Evolutionary conservation across 768 basidiomycete genomes (phyloP).

Genomic region (Tylopilus felleus): DNA sequence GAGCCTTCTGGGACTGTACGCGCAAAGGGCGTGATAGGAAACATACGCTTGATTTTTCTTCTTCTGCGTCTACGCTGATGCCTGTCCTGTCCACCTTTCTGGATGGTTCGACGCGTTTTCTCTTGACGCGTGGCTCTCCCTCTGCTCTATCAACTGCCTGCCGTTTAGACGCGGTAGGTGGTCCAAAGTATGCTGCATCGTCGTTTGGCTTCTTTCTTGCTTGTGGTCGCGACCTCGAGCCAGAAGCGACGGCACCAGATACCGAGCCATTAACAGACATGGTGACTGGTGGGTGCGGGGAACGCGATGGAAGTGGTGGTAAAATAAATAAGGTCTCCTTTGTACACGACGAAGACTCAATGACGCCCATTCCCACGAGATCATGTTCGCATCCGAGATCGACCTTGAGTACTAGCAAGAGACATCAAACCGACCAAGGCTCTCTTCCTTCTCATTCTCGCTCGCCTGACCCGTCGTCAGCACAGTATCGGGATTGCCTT

Average conservation of each 20-base stretch:
- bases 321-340: neutral
- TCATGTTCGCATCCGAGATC: neutral
- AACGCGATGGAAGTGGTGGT: conserved; percentile 1
- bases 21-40: neutral
- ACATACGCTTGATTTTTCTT: conserved; percentile 31
- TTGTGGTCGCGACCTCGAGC: conserved; percentile 61
- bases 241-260: conserved; percentile 32
- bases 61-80: conserved; percentile 31
- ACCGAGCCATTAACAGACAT: conserved; percentile 28
- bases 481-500: conserved; percentile 8
- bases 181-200: conserved; percentile 69
- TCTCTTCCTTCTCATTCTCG: too few species aligned
- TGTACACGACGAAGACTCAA: neutral
- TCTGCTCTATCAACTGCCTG: conserved; percentile 65
- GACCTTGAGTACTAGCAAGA: neutral
- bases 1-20: conserved; percentile 6
- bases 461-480: neutral
- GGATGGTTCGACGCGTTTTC: conserved; percentile 60
- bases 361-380: conserved; percentile 22
- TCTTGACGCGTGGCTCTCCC: conserved; percentile 70
- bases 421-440: neutral
- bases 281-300: neutral
- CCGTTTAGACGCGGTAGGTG: conserved; percentile 57
- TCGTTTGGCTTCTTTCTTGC: conserved; percentile 62
- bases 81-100: conserved; percentile 38